A percentile compares a stretch with the other conserved stretches of the same genome.
Evolutionary conservation across 2,329 filamentous ascomycete genomes (phyloP).

Genomic region (Aspergillus melleus): DNA sequence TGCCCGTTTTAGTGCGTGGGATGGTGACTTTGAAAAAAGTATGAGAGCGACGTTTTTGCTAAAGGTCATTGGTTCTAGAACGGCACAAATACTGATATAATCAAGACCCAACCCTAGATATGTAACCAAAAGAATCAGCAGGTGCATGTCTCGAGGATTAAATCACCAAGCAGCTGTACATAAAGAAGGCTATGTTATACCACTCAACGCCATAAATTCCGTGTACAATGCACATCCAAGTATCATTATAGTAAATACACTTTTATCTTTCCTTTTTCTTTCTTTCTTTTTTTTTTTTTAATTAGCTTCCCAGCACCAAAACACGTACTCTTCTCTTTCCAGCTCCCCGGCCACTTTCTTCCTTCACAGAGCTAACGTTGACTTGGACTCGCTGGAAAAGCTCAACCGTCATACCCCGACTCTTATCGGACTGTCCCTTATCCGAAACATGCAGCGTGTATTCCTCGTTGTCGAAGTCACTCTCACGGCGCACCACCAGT

Average conservation of each 20-base stretch:
- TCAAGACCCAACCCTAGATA: neutral
- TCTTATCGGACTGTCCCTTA: constrained; percentile 44
- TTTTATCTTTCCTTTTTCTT: neutral
- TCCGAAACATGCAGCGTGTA: constrained; percentile 69
- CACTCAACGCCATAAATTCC: neutral
- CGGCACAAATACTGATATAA: too few relatives aligned
- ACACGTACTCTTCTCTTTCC: constrained; percentile 73
- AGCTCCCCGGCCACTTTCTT: constrained; percentile 70
- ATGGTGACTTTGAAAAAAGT: constrained; percentile 35
- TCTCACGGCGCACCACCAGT: constrained; percentile 59
- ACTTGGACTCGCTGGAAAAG: constrained; percentile 92
- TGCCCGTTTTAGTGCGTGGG: constrained; percentile 26
- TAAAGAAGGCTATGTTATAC: neutral
- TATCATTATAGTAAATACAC: constrained; percentile 1
- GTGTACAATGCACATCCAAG: constrained; percentile 4
- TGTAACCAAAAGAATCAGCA: neutral
- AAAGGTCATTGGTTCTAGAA: neutral
- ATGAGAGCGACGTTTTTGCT: neutral
- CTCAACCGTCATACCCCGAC: constrained; percentile 60
- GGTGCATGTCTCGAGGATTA: neutral
- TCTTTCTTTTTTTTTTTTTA: constrained; percentile 4
- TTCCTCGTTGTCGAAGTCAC: constrained; percentile 79
- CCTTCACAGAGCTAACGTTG: constrained; percentile 86
- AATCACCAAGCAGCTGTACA: neutral
- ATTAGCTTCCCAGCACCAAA: constrained; percentile 34